Conservation (phyloP, 2,329 filamentous ascomycete genomes). For the Gaeumannomyces tritici region DNA sequence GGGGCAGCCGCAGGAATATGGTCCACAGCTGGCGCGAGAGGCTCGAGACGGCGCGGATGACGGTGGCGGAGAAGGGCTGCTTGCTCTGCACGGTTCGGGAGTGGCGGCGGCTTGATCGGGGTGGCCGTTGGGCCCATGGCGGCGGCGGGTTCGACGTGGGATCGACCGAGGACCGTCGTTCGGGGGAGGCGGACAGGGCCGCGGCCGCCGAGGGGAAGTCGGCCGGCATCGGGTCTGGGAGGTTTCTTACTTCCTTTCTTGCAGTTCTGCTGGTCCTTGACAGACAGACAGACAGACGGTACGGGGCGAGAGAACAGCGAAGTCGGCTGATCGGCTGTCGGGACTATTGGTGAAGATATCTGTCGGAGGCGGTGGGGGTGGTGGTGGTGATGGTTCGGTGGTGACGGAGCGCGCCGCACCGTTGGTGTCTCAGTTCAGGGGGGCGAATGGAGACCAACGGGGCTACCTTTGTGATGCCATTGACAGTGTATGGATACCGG, state of each 20-base stretch:
- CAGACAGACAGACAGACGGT: background rate
- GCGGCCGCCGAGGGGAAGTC: conserved; percentile 37
- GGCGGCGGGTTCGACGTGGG: conserved; percentile 12
- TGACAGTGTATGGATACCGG: background rate
- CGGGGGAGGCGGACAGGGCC: conserved; percentile 28
- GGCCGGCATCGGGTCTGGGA: conserved; percentile 32
- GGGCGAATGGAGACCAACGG: background rate
- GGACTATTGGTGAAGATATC: background rate
- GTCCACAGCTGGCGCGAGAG: background rate
- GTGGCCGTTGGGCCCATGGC: conserved; percentile 23
- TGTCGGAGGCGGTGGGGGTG: too few relatives aligned
- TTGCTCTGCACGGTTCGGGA: conserved; percentile 13
- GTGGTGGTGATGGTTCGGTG: background rate
- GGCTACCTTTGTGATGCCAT: background rate
- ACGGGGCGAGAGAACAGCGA: background rate
- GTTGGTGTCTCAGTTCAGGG: background rate
- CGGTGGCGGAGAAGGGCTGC: background rate
- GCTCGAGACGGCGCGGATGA: background rate
- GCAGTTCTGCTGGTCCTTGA: background rate
- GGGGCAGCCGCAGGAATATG: conserved; percentile 2
- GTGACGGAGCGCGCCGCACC: background rate
- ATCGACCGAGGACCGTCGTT: conserved; percentile 14
- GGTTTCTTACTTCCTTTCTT: background rate
- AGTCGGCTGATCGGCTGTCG: background rate
- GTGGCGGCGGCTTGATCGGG: conserved; percentile 22